Evolutionary conservation across 2,329 filamentous ascomycete genomes (phyloP).

Genomic region (Fusarium sp.): DNA sequence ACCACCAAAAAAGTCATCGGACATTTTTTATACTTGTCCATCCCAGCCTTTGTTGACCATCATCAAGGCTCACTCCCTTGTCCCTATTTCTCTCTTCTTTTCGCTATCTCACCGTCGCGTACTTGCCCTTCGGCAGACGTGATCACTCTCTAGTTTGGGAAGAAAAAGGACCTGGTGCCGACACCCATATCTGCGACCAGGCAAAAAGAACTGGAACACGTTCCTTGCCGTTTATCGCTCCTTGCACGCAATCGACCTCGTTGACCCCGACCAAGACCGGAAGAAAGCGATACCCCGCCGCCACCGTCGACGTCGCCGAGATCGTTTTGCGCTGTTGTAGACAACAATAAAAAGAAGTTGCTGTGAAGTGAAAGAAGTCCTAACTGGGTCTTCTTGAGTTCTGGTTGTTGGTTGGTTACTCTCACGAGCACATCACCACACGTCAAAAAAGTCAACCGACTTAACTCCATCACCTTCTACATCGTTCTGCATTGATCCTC

Average conservation of each 20-base stretch:
- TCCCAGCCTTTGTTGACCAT: constrained; percentile 27
- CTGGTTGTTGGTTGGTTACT: constrained; percentile 31
- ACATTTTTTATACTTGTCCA: constrained; percentile 36
- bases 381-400: constrained; percentile 25
- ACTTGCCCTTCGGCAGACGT: constrained; percentile 27
- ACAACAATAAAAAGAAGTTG: constrained; percentile 48
- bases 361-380: constrained; percentile 46
- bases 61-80: constrained; percentile 19
- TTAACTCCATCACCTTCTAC: constrained; percentile 11
- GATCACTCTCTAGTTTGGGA: constrained; percentile 39
- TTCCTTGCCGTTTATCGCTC: constrained; percentile 48
- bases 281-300: constrained; percentile 47
- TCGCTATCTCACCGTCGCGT: constrained; percentile 27
- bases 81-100: constrained; percentile 17
- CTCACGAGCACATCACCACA: constrained; percentile 17
- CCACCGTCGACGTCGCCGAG: constrained; percentile 44
- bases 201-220: constrained; percentile 55
- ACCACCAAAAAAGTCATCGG: constrained; percentile 18
- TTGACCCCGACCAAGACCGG: constrained; percentile 48
- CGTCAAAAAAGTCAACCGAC: constrained; percentile 9
- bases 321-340: constrained; percentile 50
- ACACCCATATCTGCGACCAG: constrained; percentile 41
- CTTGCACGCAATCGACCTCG: constrained; percentile 48
- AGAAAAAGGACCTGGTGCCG: constrained; percentile 40
- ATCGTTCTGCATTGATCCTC: constrained; percentile 36